A percentile compares a stretch with the other conserved stretches of the same genome.
Conservation (phyloP, 2,329 filamentous ascomycete species). For the Massarina eburnea region DNA sequence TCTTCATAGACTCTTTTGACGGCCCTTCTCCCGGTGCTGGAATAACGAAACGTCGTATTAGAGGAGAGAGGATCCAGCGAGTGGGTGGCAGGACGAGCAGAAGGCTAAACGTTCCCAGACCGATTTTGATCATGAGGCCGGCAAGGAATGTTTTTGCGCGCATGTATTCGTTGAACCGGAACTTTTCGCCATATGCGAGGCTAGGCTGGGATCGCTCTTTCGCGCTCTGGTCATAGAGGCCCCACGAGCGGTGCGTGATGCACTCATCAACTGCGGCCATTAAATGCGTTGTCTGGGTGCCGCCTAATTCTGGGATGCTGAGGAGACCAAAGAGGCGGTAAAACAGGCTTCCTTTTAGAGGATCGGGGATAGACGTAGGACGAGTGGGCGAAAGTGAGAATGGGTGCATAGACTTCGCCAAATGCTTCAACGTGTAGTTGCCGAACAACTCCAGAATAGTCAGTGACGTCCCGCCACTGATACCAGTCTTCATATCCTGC, state of each 20-base stretch:
- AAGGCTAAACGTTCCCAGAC: conserved; percentile 48
- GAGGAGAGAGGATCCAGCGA: conserved; percentile 44
- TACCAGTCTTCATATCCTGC: conserved; percentile 52
- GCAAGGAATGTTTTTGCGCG: conserved; percentile 52
- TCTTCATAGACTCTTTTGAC: conserved; percentile 54
- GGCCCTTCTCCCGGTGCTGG: conserved; percentile 35
- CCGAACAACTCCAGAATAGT: conserved; percentile 64
- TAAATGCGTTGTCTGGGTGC: conserved; percentile 57
- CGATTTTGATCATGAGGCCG: conserved; percentile 54
- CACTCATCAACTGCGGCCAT: conserved; percentile 56
- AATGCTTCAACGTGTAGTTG: conserved; percentile 48
- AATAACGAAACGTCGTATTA: conserved; percentile 33
- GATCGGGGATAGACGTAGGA: conserved; percentile 38
- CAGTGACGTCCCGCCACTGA: conserved; percentile 62
- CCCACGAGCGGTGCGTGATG: conserved; percentile 63
- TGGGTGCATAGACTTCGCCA: conserved; percentile 52
- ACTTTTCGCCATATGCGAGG: conserved; percentile 56
- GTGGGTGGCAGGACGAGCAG: conserved; percentile 56
- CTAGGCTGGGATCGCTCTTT: conserved; percentile 45
- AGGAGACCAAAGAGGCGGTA: conserved; percentile 55
- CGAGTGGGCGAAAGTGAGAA: conserved; percentile 54
- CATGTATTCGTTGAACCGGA: conserved; percentile 60
- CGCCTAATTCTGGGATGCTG: conserved; percentile 60
- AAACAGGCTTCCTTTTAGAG: conserved; percentile 39
- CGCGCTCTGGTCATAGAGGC: conserved; percentile 46